Conservation (phyloP, 176 grass and related monocot genomes). For the Raddia distichophylla region DNA sequence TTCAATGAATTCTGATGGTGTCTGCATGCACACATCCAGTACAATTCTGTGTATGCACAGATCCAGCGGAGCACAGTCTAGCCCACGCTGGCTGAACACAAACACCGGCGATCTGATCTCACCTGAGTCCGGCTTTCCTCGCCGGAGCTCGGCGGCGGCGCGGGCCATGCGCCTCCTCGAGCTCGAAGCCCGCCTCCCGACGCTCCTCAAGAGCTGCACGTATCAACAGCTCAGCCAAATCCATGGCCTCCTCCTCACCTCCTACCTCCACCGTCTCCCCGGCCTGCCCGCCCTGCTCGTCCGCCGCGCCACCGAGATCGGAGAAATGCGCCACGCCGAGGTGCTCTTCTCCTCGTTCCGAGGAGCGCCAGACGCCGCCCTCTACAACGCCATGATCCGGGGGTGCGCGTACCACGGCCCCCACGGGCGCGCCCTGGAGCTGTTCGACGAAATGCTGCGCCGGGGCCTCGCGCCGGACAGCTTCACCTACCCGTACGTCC, state of each 20-base stretch:
- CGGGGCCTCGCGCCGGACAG: conserved; percentile 35
- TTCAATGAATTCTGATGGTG: too few species aligned
- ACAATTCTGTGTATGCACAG: too few species aligned
- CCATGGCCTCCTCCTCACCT: conserved; percentile 47
- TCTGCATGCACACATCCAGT: too few species aligned
- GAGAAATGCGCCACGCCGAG: conserved; percentile 46
- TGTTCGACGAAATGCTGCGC: conserved; percentile 57
- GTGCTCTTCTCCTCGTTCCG: conserved; percentile 41
- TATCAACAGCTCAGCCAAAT: conserved; percentile 33
- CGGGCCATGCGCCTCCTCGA: conserved; percentile 9
- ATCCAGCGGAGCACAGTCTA: too few species aligned
- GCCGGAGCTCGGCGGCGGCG: neutral
- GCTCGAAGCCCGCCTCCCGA: neutral
- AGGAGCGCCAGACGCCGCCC: conserved; percentile 20
- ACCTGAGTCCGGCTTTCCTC: neutral
- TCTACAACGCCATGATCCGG: conserved; percentile 59
- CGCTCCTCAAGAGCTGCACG: conserved; percentile 26
- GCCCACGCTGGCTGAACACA: too few species aligned
- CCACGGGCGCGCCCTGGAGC: conserved; percentile 14
- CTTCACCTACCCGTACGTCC: conserved; percentile 54
- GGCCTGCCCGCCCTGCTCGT: conserved; percentile 47
- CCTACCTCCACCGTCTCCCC: conserved; percentile 20
- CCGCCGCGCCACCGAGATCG: conserved; percentile 48
- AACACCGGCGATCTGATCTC: conserved; percentile 12
- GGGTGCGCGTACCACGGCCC: conserved; percentile 41